Evolutionary conservation across 2,329 filamentous ascomycete species (phyloP).

Genomic region (Aureobasidium lini): DNA sequence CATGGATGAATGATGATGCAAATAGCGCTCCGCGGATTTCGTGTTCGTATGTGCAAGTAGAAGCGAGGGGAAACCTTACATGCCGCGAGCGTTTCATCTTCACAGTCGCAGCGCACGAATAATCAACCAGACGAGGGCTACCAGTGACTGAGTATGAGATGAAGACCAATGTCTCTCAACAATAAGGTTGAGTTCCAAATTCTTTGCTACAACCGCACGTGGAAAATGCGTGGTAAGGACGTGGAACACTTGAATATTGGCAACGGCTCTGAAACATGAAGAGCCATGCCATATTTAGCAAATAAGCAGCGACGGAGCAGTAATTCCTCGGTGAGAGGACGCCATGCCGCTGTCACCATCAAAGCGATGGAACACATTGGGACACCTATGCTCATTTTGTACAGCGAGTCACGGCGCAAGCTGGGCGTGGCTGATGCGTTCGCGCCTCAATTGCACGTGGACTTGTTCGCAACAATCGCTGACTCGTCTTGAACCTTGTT

Average conservation of each 20-base stretch:
- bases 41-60: neutral
- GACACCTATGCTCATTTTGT: neutral
- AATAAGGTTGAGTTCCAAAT: neutral
- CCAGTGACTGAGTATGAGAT: neutral
- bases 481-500: neutral
- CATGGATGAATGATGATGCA: too few species aligned
- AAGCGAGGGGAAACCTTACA: neutral
- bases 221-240: neutral
- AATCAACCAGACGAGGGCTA: neutral
- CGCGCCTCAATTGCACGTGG: neutral
- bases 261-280: neutral
- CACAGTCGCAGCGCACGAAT: neutral
- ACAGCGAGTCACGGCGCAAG: neutral
- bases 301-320: neutral
- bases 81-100: neutral
- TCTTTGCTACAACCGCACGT: neutral
- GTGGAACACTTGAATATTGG: neutral
- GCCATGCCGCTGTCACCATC: slow-evolving; percentile 1
- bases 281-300: neutral
- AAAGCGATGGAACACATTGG: neutral
- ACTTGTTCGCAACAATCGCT: neutral
- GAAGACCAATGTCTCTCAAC: neutral
- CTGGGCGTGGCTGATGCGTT: neutral
- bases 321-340: neutral
- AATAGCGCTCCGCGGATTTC: too few species aligned